A percentile compares a stretch with the other conserved stretches of the same genome.
Conservation (phyloP, 495 filamentous ascomycete genomes). For the Usnea hakonensis region DNA sequence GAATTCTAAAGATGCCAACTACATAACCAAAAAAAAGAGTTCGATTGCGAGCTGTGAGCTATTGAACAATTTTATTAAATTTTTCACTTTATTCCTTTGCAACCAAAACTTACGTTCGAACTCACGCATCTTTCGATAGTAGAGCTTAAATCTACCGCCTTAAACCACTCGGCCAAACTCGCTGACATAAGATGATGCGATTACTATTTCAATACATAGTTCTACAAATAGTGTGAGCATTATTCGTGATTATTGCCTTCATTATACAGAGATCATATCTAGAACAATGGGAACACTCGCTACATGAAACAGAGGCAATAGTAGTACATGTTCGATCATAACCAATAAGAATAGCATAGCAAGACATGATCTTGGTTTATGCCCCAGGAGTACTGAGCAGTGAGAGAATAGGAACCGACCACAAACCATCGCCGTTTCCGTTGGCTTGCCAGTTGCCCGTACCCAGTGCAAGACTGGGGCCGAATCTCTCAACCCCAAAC, state of each 20-base stretch:
- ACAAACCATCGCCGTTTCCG: background rate
- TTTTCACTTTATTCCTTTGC: background rate
- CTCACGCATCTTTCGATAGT: slow-evolving; percentile 37
- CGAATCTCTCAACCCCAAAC: background rate
- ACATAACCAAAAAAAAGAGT: slow-evolving; percentile 1
- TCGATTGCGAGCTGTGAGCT: slow-evolving; percentile 30
- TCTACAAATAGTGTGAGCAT: background rate
- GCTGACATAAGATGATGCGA: slow-evolving; percentile 3
- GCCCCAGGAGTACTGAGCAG: too few species aligned
- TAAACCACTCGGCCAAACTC: slow-evolving; percentile 36
- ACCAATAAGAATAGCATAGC: too few species aligned
- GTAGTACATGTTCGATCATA: too few species aligned
- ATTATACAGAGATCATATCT: too few species aligned
- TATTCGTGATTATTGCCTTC: too few species aligned
- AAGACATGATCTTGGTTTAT: too few species aligned
- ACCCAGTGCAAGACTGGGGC: background rate
- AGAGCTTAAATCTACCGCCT: slow-evolving; percentile 41
- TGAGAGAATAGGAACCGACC: background rate
- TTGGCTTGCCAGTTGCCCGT: background rate
- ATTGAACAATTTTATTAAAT: too few species aligned
- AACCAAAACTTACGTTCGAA: slow-evolving; percentile 30
- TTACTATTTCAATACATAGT: background rate
- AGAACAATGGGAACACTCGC: too few species aligned
- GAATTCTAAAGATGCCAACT: background rate
- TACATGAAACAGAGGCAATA: too few species aligned